A percentile compares a stretch with the other conserved stretches of the same genome.
These are phyloP conservation scores for Malassezia vespertilionis DNA, from an alignment of 1,284 basidiomycete species.

Conservation along the genomic window DNA sequence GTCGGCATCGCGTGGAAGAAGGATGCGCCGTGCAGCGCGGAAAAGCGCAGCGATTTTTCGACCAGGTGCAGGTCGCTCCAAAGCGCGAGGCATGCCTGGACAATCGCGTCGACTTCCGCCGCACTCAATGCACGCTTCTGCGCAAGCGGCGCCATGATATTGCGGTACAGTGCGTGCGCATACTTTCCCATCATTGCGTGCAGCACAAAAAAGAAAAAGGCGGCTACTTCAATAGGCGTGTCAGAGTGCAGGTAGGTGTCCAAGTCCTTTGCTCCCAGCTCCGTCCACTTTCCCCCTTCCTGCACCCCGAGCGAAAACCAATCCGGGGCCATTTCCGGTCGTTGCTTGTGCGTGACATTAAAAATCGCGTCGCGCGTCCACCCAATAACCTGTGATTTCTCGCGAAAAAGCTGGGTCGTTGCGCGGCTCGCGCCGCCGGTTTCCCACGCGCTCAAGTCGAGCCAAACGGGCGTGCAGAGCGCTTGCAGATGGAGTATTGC, in stretches of 20 bases:
- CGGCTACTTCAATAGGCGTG: background rate
- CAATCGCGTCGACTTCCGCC: background rate
- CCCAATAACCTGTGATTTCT: background rate
- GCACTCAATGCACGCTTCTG: background rate
- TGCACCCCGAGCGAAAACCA: slow-evolving; percentile 4
- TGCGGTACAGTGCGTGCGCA: slow-evolving; percentile 5
- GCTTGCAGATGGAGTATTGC: background rate
- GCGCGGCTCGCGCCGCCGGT: background rate
- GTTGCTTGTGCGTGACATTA: slow-evolving; percentile 1
- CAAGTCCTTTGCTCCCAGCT: background rate
- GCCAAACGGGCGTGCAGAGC: background rate
- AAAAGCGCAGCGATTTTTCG: background rate
- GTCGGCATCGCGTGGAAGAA: background rate
- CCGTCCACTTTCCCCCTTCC: no score
- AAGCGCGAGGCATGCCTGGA: background rate
- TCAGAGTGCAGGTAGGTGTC: background rate
- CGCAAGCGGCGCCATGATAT: background rate
- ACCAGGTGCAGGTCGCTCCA: slow-evolving; percentile 11
- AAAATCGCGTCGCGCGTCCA: slow-evolving; percentile 11
- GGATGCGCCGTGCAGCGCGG: background rate
- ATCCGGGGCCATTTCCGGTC: slow-evolving; percentile 1
- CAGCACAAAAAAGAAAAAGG: background rate
- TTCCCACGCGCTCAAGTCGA: background rate
- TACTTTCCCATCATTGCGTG: background rate
- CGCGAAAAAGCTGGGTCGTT: background rate